Conservation (phyloP, 1,284 basidiomycete genomes). For the Pseudomicrostroma phylloplanum region DNA sequence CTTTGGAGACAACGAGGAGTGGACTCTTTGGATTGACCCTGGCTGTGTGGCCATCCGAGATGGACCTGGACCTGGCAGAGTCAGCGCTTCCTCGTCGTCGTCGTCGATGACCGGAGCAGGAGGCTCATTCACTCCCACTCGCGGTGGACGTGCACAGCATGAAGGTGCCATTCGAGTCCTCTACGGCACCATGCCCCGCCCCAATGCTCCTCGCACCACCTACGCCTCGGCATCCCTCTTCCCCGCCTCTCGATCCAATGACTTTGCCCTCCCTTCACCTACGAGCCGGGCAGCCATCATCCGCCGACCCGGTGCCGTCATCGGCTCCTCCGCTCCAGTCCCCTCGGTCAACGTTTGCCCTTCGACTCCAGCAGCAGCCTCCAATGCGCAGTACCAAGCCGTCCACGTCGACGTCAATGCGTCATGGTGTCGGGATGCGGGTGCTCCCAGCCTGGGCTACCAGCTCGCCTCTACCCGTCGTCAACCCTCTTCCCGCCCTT, state of each 20-base stretch:
- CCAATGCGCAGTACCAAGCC: not conserved
- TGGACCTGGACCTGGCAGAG: constrained; percentile 28
- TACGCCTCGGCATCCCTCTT: constrained; percentile 3
- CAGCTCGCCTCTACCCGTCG: no score
- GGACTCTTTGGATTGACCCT: constrained; percentile 40
- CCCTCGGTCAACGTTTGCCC: constrained; percentile 1
- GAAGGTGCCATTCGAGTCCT: constrained; percentile 16
- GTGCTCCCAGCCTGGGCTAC: no score
- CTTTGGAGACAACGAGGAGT: not conserved
- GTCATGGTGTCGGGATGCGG: no score
- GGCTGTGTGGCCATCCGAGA: constrained; percentile 34
- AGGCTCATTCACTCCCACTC: no score
- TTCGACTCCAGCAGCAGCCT: not conserved
- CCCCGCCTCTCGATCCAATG: constrained; percentile 1
- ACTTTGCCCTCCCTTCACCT: not conserved
- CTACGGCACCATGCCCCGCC: constrained; percentile 19
- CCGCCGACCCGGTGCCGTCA: not conserved
- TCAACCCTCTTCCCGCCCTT: no score
- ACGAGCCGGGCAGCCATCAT: not conserved
- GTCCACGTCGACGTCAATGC: not conserved
- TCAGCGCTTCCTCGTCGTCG: not conserved
- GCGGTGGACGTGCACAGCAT: not conserved
- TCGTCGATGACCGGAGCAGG: no score
- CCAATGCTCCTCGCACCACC: not conserved
- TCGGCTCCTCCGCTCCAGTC: not conserved